These are phyloP conservation scores for Solanum peruvianum DNA, from an alignment of 257 asterid genomes.

Conservation along the genomic window DNA sequence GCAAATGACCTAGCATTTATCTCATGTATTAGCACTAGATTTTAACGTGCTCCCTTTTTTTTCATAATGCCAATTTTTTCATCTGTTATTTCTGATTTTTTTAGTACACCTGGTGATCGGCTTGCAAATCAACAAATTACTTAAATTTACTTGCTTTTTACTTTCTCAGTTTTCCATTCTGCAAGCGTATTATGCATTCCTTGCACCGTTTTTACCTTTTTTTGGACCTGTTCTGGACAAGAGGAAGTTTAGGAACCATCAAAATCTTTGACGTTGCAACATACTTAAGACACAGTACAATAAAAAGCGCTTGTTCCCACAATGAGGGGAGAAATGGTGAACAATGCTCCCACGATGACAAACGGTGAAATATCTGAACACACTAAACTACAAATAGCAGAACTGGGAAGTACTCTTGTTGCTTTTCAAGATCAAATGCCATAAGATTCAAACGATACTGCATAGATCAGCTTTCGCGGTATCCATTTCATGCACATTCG, in stretches of 20 bases:
- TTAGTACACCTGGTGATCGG: background rate
- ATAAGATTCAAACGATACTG: background rate
- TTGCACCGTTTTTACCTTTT: background rate
- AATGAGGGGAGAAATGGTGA: no score
- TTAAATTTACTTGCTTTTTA: background rate
- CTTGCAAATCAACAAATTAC: background rate
- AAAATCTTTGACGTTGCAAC: background rate
- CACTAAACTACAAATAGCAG: background rate
- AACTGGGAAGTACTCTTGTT: no score
- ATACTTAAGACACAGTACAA: background rate
- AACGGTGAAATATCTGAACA: background rate
- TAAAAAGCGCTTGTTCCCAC: background rate
- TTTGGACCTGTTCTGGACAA: background rate
- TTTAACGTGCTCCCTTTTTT: background rate
- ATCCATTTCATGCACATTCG: background rate
- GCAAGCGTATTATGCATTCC: background rate
- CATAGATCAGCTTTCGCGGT: background rate
- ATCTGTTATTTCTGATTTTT: background rate
- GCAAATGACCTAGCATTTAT: conserved; percentile 19
- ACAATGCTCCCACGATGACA: background rate
- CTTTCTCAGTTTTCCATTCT: background rate
- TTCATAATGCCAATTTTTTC: background rate
- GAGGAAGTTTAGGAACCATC: background rate
- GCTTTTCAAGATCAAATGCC: background rate
- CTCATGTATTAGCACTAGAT: background rate